Conservation (phyloP, 116 monocot genomes). For the Iris pallida region DNA sequence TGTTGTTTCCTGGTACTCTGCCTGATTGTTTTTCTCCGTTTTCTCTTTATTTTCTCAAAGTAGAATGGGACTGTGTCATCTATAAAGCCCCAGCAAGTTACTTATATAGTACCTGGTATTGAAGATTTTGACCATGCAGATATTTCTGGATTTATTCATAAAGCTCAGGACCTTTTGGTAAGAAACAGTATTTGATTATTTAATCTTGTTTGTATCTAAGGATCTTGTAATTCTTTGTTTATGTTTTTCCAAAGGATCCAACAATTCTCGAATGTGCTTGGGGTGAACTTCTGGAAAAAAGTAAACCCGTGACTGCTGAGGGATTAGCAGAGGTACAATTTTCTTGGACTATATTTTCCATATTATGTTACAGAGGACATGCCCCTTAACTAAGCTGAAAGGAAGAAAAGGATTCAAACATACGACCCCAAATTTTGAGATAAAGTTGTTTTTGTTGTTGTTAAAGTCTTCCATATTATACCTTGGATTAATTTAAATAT, state of each 20-base stretch:
- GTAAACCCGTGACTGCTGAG: constrained; percentile 62
- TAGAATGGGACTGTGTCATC: constrained; percentile 86
- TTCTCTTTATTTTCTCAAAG: constrained; percentile 12
- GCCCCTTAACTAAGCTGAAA: too few species aligned
- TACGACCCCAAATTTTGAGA: too few species aligned
- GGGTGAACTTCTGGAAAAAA: constrained; percentile 78
- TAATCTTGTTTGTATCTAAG: constrained; percentile 2
- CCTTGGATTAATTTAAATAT: too few species aligned
- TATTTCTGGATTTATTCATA: constrained; percentile 63
- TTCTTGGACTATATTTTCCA: constrained; percentile 1
- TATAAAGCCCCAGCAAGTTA: constrained; percentile 91
- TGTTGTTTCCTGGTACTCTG: not conserved
- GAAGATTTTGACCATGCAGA: constrained; percentile 58
- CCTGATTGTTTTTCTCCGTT: constrained; percentile 7
- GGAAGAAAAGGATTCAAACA: too few species aligned
- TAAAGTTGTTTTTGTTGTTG: too few species aligned
- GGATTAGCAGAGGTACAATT: constrained; percentile 77
- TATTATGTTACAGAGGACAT: not conserved
- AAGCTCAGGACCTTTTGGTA: constrained; percentile 71
- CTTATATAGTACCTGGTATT: constrained; percentile 74
- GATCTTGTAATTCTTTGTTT: not conserved
- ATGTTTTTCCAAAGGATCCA: constrained; percentile 55
- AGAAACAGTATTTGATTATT: constrained; percentile 13
- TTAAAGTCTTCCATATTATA: too few species aligned
- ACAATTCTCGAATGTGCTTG: constrained; percentile 89